Conservation (phyloP, 805 yeast species). For the Lipomyces kockii region DNA sequence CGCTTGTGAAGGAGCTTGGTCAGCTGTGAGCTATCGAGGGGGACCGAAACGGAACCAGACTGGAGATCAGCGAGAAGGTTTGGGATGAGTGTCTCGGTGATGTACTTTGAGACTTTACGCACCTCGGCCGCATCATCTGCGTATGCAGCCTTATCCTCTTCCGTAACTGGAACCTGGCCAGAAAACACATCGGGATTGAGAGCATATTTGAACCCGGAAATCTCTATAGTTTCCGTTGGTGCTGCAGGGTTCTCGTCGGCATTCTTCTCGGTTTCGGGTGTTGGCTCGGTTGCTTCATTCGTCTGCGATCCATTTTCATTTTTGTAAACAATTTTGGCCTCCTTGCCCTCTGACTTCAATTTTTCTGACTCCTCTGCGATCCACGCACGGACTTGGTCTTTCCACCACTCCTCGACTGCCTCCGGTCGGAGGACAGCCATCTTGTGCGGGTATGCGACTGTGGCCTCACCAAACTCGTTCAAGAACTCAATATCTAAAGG, state of each 20-base stretch:
- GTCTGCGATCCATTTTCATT: slow-evolving; percentile 12
- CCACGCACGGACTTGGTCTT: slow-evolving; percentile 60
- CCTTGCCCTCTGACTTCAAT: slow-evolving; percentile 50
- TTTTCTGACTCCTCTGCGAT: slow-evolving; percentile 57
- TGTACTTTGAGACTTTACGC: slow-evolving; percentile 68
- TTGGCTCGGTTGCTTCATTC: slow-evolving; percentile 40
- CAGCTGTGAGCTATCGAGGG: slow-evolving; percentile 82
- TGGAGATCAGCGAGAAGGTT: slow-evolving; percentile 62
- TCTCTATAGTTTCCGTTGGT: slow-evolving; percentile 18
- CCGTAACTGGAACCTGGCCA: slow-evolving; percentile 46
- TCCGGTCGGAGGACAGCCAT: slow-evolving; percentile 82
- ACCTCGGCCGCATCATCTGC: slow-evolving; percentile 66
- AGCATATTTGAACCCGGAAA: slow-evolving; percentile 48
- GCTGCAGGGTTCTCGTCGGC: slow-evolving; percentile 12
- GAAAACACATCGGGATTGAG: slow-evolving; percentile 82
- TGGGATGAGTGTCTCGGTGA: slow-evolving; percentile 63
- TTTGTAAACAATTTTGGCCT: slow-evolving; percentile 25
- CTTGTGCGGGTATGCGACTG: slow-evolving; percentile 72
- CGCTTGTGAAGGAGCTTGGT: slow-evolving; percentile 67
- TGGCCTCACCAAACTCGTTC: slow-evolving; percentile 55
- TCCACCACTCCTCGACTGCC: slow-evolving; percentile 91
- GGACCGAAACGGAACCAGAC: slow-evolving; percentile 57
- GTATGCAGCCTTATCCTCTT: slow-evolving; percentile 46
- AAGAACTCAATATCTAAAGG: slow-evolving; percentile 83
- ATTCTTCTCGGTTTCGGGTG: slow-evolving; percentile 28